Evolutionary conservation across 2,329 filamentous ascomycete species (phyloP).

Genomic region (Fusarium neocosmosporiellum): DNA sequence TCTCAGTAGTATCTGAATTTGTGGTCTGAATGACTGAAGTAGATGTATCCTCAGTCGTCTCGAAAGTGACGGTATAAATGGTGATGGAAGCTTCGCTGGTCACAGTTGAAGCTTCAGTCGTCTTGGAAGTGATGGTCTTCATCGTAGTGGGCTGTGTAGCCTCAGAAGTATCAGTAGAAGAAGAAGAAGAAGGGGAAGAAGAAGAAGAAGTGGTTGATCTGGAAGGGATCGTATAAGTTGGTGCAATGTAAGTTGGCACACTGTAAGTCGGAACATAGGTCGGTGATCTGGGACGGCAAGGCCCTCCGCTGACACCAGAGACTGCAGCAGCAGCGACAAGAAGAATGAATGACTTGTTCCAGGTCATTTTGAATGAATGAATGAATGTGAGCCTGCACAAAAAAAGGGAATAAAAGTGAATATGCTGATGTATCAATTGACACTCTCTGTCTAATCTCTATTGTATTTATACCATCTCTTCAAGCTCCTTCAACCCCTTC

Average conservation of each 20-base stretch:
- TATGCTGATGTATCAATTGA: not conserved
- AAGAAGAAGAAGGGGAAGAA: not conserved
- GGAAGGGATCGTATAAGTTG: conserved; percentile 23
- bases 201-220: not conserved
- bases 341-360: conserved; percentile 30
- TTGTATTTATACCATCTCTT: conserved; percentile 7
- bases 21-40: not conserved
- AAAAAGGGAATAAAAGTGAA: not conserved
- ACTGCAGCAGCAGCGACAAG: conserved; percentile 18
- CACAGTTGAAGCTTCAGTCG: not conserved
- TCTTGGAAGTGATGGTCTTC: not conserved
- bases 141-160: not conserved
- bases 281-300: conserved; percentile 26
- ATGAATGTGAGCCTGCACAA: conserved; percentile 13
- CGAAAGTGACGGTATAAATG: not conserved
- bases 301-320: conserved; percentile 13
- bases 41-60: not conserved
- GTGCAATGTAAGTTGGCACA: conserved; percentile 9
- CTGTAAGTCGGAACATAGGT: conserved; percentile 9
- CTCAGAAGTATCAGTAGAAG: not conserved
- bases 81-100: conserved; percentile 1
- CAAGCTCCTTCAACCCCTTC: conserved; percentile 2
- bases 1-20: not conserved
- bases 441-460: not conserved
- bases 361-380: conserved; percentile 24